phyloP scores from a whole-genome alignment of 1,284 basidiomycete genomes.

The Kalmanozyma brasiliensis region DNA sequence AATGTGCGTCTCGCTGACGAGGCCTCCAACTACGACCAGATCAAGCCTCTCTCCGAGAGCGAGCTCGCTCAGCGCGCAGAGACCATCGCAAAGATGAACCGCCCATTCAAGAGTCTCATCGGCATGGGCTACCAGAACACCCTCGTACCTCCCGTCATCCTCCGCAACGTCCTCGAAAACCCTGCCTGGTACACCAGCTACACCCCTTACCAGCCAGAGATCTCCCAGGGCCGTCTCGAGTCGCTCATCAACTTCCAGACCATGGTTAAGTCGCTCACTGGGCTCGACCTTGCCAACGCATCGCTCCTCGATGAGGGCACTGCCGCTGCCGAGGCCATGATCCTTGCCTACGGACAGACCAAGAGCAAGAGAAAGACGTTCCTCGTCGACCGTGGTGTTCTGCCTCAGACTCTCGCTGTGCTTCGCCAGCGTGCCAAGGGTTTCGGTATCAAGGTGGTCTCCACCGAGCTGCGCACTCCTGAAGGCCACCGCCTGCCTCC shows the following conservation, averaged over 20 bases:
- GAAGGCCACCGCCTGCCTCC: constrained; percentile 57
- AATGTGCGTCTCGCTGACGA: constrained; percentile 72
- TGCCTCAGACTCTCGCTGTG: constrained; percentile 66
- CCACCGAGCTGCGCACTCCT: constrained; percentile 53
- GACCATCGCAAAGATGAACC: constrained; percentile 81
- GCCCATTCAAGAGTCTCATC: constrained; percentile 88
- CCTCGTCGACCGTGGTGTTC: constrained; percentile 63
- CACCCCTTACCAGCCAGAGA: constrained; percentile 89
- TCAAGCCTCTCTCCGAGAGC: constrained; percentile 79
- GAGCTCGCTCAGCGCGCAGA: constrained; percentile 83
- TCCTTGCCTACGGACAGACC: constrained; percentile 57
- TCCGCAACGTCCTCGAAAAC: constrained; percentile 78
- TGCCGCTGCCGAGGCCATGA: constrained; percentile 67
- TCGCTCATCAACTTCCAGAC: constrained; percentile 97
- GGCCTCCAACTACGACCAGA: constrained; percentile 74
- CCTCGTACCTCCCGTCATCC: constrained; percentile 63
- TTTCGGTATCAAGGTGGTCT: constrained; percentile 64
- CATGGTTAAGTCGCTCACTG: constrained; percentile 92
- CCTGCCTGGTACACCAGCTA: constrained; percentile 99
- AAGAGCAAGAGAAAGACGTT: constrained; percentile 63
- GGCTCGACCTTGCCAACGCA: constrained; percentile 79
- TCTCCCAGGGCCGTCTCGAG: constrained; percentile 90
- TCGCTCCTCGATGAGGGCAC: constrained; percentile 66
- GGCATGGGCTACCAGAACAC: constrained; percentile 91
- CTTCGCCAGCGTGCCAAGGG: constrained; percentile 65